Evolutionary conservation across 495 filamentous ascomycete species (phyloP), one percentile per base, ranked within the genome.

Genomic region (Lasiosphaeria ovina): DNA sequence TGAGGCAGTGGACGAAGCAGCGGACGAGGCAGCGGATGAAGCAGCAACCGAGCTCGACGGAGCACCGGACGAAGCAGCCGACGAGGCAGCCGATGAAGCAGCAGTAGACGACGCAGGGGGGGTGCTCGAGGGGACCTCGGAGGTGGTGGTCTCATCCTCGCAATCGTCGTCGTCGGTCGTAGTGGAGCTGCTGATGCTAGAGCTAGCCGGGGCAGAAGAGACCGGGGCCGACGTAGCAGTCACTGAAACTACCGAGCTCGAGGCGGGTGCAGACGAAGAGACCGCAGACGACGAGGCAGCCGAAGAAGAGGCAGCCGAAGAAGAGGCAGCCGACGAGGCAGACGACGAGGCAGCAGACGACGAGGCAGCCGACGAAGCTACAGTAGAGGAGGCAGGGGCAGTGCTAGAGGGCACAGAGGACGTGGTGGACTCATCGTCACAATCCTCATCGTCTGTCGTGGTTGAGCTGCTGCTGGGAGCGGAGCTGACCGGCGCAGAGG

Each of bases 401-500:
- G 6, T n/a, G 59, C 51, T 50, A 34, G 59, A 32, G 12, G 54
- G 24, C 2, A 24, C 36, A 11, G 60, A 61, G 3, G 45, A 33
- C 11, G 61, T 55, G 11, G 45, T 59, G 36, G 59, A 62, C 16
- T 51, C 58, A 35, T 62, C 47, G 17, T 44, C 49, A 42, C 51
- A 51, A 33, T 9, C 12, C 17, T 32, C 33, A 40, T 6, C 14
- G 7, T 7, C 24, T 12, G 62, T 55, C 45, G 59, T 51, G 5
- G 58, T 24, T 24, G 24, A 24, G 24, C 24, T 51, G 36, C 48
- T 51, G 35, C 58, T 54, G 42, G 11, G 35, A 33, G 48, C 55
- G 42, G 38, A 57, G 6, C 56, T 16, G 12, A 38, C 56, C 36
- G 32, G 54, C 57, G 48, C 47, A 40, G 31, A 16, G 44, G 4